Evolutionary conservation across 2,329 filamentous ascomycete species (phyloP).

Genomic region (Talaromyces albobiverticillius): DNA sequence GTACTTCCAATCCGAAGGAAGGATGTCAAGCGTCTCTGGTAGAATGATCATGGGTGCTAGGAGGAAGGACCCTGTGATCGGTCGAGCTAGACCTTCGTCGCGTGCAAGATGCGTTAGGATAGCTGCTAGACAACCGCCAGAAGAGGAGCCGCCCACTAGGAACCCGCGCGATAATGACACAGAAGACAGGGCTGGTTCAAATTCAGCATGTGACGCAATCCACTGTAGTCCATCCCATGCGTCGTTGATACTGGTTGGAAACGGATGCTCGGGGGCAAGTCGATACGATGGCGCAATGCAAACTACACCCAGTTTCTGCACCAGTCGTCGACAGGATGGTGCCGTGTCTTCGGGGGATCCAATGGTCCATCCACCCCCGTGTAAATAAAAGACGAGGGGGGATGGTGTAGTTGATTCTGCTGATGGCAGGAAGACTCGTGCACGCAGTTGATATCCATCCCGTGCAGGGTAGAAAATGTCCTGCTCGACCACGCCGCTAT

Average conservation of each 20-base stretch:
- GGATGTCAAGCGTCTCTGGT: constrained; percentile 28
- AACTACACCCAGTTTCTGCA: constrained; percentile 14
- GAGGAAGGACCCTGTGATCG: constrained; percentile 44
- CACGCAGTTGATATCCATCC: constrained; percentile 10
- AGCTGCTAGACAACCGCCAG: constrained; percentile 41
- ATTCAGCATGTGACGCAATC: constrained; percentile 28
- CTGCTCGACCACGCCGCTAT: constrained; percentile 7
- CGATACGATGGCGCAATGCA: constrained; percentile 31
- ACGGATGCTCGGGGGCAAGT: constrained; percentile 37
- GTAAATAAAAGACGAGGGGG: constrained; percentile 2
- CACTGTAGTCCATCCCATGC: constrained; percentile 32
- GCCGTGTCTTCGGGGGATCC: constrained; percentile 8
- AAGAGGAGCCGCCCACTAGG: constrained; percentile 49
- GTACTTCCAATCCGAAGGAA: constrained; percentile 16
- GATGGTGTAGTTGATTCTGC: not conserved
- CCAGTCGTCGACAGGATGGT: constrained; percentile 15
- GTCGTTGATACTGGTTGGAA: constrained; percentile 37
- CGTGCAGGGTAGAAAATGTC: constrained; percentile 10
- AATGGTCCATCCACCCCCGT: constrained; percentile 14
- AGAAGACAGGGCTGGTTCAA: constrained; percentile 41
- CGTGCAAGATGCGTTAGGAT: constrained; percentile 32
- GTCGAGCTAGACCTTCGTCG: constrained; percentile 36
- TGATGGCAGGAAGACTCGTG: constrained; percentile 5
- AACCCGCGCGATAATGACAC: constrained; percentile 45
- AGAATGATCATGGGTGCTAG: constrained; percentile 25